These are phyloP conservation scores for Aureobasidium musti DNA, from an alignment of 2,329 filamentous ascomycete genomes.

Conservation along the genomic window DNA sequence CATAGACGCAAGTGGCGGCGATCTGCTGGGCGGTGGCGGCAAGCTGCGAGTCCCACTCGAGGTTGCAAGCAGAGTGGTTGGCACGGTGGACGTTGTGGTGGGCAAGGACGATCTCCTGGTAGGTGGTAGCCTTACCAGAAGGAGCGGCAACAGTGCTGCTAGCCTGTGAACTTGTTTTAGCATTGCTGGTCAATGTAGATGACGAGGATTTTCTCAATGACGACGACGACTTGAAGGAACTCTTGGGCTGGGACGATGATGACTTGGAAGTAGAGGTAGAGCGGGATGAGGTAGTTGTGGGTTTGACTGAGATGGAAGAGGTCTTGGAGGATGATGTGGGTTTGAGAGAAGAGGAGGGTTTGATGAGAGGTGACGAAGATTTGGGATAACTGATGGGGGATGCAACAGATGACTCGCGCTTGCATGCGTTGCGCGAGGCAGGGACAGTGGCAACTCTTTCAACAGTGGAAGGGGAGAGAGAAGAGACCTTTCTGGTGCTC, in stretches of 20 bases:
- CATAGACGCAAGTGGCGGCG: conserved; percentile 69
- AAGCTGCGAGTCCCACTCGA: conserved; percentile 67
- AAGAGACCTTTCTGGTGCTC: conserved; percentile 24
- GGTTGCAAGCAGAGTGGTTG: conserved; percentile 70
- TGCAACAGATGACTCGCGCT: conserved; percentile 17
- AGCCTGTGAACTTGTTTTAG: conserved; percentile 7
- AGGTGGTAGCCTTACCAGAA: conserved; percentile 32
- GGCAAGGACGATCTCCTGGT: conserved; percentile 55
- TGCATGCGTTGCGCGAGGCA: conserved; percentile 20
- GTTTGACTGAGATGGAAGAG: background rate
- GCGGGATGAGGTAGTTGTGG: background rate
- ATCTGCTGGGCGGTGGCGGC: conserved; percentile 64
- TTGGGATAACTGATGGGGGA: background rate
- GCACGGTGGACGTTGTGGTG: conserved; percentile 85
- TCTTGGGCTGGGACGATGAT: background rate
- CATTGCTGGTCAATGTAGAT: conserved; percentile 27
- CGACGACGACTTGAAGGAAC: conserved; percentile 13
- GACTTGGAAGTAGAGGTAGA: background rate
- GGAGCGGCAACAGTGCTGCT: conserved; percentile 23
- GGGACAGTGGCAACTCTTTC: conserved; percentile 13
- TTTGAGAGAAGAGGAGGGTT: conserved; percentile 1
- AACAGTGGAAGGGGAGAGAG: conserved; percentile 19
- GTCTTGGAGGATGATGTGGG: background rate
- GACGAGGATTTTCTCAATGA: background rate
- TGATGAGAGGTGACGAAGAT: conserved; percentile 12